phyloP scores from a whole-genome alignment of 1,139 yeast species.

The Waltiozyma sp. region DNA sequence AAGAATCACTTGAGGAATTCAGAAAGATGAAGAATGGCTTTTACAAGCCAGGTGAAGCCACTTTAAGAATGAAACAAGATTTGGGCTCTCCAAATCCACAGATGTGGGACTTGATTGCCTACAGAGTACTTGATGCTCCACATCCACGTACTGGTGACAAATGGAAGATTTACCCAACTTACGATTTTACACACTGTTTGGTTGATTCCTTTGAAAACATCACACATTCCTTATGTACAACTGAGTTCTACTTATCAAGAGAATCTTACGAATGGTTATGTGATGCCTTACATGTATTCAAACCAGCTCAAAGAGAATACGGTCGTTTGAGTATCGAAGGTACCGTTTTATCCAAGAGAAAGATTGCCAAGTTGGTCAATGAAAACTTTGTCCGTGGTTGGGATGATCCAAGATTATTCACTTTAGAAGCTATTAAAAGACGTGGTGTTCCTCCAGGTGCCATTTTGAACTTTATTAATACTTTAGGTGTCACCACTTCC shows the following conservation, averaged over 20 bases:
- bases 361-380: constrained; percentile 84
- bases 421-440: constrained; percentile 89
- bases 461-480: constrained; percentile 81
- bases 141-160: constrained; percentile 95
- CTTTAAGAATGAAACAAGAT: constrained; percentile 95
- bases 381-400: constrained; percentile 82
- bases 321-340: constrained; percentile 95
- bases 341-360: constrained; percentile 88
- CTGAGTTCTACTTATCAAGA: constrained; percentile 84
- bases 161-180: constrained; percentile 98
- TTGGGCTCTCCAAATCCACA: constrained; percentile 88
- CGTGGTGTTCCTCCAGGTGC: constrained; percentile 99
- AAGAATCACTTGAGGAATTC: constrained; percentile 69
- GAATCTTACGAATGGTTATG: constrained; percentile 98
- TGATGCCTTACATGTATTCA: constrained; percentile 86
- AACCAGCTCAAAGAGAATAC: constrained; percentile 98
- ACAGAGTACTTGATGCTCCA: constrained; percentile 82
- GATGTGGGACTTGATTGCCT: constrained; percentile 99
- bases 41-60: constrained; percentile 85
- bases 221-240: constrained; percentile 89
- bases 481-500: constrained; percentile 92
- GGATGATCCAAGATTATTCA: constrained; percentile 96
- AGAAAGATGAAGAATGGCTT: constrained; percentile 86
- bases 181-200: constrained; percentile 97
- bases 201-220: constrained; percentile 96